Percentiles rank a stretch among this genome's conserved stretches.
These are phyloP conservation scores for Elaeis guineensis DNA, from an alignment of 176 grass and related monocot species.

Conservation along the genomic window DNA sequence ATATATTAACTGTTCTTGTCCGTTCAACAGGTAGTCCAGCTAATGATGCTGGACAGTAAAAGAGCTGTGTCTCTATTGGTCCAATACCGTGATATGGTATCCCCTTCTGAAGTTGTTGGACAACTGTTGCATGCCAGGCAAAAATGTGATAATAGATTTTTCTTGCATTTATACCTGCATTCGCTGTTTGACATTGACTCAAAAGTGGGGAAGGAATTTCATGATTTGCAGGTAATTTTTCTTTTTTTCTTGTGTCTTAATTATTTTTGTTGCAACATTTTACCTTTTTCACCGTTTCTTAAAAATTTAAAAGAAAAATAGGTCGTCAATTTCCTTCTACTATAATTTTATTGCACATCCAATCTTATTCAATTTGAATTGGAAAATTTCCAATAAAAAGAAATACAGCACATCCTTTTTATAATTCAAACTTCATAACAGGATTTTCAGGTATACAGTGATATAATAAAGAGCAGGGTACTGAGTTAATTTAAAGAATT, in stretches of 20 bases:
- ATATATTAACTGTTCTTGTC: neutral
- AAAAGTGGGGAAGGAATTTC: slow-evolving; percentile 79
- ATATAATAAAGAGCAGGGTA: too few relatives aligned
- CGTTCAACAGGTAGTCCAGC: slow-evolving; percentile 61
- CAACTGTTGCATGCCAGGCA: slow-evolving; percentile 55
- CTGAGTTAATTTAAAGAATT: too few relatives aligned
- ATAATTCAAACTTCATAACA: too few relatives aligned
- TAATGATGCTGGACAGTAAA: slow-evolving; percentile 84
- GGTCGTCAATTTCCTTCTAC: too few relatives aligned
- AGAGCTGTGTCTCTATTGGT: slow-evolving; percentile 67
- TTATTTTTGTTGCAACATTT: neutral
- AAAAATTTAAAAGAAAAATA: too few relatives aligned
- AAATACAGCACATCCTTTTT: too few relatives aligned
- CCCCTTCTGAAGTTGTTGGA: slow-evolving; percentile 68
- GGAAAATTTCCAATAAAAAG: too few relatives aligned
- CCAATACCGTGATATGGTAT: slow-evolving; percentile 75
- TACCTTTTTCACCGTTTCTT: too few relatives aligned
- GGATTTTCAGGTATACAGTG: too few relatives aligned
- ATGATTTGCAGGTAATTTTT: slow-evolving; percentile 84
- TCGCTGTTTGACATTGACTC: slow-evolving; percentile 83
- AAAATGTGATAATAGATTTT: slow-evolving; percentile 62
- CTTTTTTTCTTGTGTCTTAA: neutral
- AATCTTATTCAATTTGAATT: too few relatives aligned
- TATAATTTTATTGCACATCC: too few relatives aligned
- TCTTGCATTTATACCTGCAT: slow-evolving; percentile 86